Conservation (phyloP, 495 filamentous ascomycete species). For the Penicillium atrosanguineum region DNA sequence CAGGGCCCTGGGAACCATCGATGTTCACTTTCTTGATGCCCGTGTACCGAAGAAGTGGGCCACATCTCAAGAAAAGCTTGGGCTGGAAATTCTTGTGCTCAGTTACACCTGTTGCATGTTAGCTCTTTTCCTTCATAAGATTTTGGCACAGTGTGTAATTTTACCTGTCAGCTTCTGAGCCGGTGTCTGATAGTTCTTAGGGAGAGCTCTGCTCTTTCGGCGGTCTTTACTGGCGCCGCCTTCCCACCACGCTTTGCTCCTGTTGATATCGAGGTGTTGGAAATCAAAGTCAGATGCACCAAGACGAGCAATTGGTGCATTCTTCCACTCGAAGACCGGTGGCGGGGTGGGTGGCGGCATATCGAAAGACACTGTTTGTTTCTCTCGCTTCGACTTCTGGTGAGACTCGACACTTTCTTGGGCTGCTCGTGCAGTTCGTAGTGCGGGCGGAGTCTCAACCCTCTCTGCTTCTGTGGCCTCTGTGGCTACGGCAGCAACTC, state of each 20-base stretch:
- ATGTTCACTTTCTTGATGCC: slow-evolving; percentile 57
- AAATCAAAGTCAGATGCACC: slow-evolving; percentile 41
- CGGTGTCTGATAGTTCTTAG: slow-evolving; percentile 39
- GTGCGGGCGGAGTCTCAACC: slow-evolving; percentile 13
- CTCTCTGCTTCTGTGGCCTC: slow-evolving; percentile 13
- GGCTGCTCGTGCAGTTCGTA: slow-evolving; percentile 16
- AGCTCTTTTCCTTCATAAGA: slow-evolving; percentile 6
- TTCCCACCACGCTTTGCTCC: slow-evolving; percentile 49
- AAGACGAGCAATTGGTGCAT: slow-evolving; percentile 35
- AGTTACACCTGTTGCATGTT: slow-evolving; percentile 22
- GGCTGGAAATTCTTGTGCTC: slow-evolving; percentile 72
- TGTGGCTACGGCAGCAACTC: slow-evolving; percentile 1
- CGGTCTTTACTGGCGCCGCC: slow-evolving; percentile 32
- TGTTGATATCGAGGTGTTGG: slow-evolving; percentile 38
- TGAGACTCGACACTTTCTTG: slow-evolving; percentile 24
- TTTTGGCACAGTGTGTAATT: slow-evolving; percentile 1
- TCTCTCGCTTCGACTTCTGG: slow-evolving; percentile 31
- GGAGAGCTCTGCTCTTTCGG: slow-evolving; percentile 42
- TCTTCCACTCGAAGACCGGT: slow-evolving; percentile 45
- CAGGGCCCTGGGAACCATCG: slow-evolving; percentile 34
- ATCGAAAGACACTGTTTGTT: slow-evolving; percentile 47
- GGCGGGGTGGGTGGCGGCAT: slow-evolving; percentile 48
- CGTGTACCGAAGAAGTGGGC: slow-evolving; percentile 83
- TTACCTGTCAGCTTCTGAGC: slow-evolving; percentile 37
- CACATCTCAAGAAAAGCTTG: slow-evolving; percentile 79